Conservation (phyloP, 768 basidiomycete genomes). For the Panaeolus cyanescens region DNA sequence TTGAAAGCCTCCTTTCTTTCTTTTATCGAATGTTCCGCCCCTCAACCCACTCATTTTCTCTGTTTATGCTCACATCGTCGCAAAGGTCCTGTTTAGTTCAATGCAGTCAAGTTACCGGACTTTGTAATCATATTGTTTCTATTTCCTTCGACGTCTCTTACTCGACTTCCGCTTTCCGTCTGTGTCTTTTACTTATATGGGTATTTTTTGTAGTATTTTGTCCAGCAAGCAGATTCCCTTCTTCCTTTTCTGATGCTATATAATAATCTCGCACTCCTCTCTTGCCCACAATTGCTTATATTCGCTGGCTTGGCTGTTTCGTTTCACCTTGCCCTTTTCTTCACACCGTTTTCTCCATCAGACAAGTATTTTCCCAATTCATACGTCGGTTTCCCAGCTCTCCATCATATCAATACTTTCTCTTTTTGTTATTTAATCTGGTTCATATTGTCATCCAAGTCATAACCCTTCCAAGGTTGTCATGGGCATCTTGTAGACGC, state of each 20-base stretch:
- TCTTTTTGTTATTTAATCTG: neutral
- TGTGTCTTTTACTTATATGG: conserved; percentile 28
- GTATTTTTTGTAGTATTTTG: conserved; percentile 32
- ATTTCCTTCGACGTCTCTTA: neutral
- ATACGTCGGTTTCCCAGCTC: neutral
- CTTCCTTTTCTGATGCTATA: conserved; percentile 36
- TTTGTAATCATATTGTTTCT: conserved; percentile 43
- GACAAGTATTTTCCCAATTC: neutral
- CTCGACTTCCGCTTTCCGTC: conserved; percentile 13
- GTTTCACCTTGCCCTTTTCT: conserved; percentile 10
- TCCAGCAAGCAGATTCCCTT: conserved; percentile 19
- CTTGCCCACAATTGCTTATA: neutral
- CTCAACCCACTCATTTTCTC: conserved; percentile 6
- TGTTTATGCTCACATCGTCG: conserved; percentile 15
- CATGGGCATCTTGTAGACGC: too few species aligned
- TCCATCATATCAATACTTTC: neutral
- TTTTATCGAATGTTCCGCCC: neutral
- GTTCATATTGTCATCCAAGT: neutral
- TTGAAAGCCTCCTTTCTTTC: neutral
- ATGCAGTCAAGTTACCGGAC: conserved; percentile 23
- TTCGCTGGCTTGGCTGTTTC: conserved; percentile 10
- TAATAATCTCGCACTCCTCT: conserved; percentile 25
- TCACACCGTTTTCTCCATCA: conserved; percentile 3
- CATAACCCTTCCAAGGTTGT: too few species aligned
- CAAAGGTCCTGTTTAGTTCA: conserved; percentile 15